Percentiles rank a stretch among this genome's conserved stretches.
Evolutionary conservation across 768 basidiomycete genomes (phyloP).

Genomic region (Amanita rubescens): DNA sequence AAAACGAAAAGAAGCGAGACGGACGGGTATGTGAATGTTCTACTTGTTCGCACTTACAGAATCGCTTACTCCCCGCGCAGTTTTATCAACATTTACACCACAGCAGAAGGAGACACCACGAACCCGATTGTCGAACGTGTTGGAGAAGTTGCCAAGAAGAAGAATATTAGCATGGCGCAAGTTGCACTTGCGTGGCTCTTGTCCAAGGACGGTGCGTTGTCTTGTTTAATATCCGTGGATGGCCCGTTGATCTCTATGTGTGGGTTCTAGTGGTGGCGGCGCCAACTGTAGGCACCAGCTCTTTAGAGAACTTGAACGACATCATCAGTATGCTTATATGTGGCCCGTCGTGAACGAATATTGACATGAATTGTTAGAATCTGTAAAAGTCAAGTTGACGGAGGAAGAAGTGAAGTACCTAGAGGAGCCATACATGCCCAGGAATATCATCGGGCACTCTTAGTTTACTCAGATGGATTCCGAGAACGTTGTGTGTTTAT

Average conservation of each 20-base stretch:
- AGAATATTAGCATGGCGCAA: slow-evolving; percentile 49
- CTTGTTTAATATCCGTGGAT: not conserved
- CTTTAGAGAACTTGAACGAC: too few species aligned
- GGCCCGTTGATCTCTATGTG: not conserved
- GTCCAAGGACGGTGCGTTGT: slow-evolving; percentile 28
- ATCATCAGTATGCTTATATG: too few species aligned
- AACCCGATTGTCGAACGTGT: slow-evolving; percentile 26
- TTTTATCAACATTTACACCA: not conserved
- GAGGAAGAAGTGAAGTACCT: not conserved
- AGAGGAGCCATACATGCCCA: not conserved
- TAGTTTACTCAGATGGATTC: too few species aligned
- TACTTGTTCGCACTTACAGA: not conserved
- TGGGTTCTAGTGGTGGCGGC: slow-evolving; percentile 35
- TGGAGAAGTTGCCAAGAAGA: slow-evolving; percentile 46
- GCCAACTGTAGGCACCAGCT: slow-evolving; percentile 30
- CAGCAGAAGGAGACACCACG: not conserved
- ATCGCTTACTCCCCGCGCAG: not conserved
- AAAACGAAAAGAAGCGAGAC: slow-evolving; percentile 7
- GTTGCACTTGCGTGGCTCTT: slow-evolving; percentile 47
- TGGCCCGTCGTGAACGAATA: too few species aligned
- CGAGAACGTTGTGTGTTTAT: too few species aligned
- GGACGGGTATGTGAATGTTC: not conserved
- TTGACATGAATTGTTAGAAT: not conserved
- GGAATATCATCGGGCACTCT: slow-evolving; percentile 23
- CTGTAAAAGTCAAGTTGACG: not conserved